phyloP scores from a whole-genome alignment of 2,329 filamentous ascomycete genomes.

The Fusarium goolgardi region DNA sequence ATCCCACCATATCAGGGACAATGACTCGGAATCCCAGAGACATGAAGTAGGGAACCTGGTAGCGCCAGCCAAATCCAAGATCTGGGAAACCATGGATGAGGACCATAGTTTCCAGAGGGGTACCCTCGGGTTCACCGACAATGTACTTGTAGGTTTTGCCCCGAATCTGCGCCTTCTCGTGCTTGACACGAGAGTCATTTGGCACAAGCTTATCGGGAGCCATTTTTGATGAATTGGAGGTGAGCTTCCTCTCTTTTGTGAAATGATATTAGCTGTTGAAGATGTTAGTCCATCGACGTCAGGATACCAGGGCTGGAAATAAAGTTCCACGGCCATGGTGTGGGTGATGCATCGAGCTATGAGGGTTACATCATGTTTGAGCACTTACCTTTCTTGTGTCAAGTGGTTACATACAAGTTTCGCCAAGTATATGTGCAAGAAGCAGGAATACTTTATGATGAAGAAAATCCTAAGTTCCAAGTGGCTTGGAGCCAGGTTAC shows the following conservation, averaged over 20 bases:
- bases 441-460: neutral
- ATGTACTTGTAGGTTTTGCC: constrained; percentile 78
- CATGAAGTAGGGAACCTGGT: constrained; percentile 83
- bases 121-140: constrained; percentile 61
- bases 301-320: neutral
- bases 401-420: neutral
- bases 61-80: constrained; percentile 85
- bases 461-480: neutral
- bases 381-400: constrained; percentile 16
- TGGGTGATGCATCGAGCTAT: neutral
- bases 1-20: constrained; percentile 87
- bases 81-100: constrained; percentile 85
- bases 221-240: constrained; percentile 51
- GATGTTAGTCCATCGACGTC: constrained; percentile 12
- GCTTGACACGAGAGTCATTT: constrained; percentile 74
- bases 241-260: neutral
- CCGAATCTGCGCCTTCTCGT: constrained; percentile 71
- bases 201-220: constrained; percentile 71
- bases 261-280: constrained; percentile 1
- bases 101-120: constrained; percentile 62
- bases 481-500: neutral
- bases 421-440: neutral
- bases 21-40: constrained; percentile 81
- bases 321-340: constrained; percentile 10
- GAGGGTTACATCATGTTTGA: constrained; percentile 18